Percentiles rank a stretch among this genome's conserved stretches.
These are phyloP conservation scores for Phytophthora cactorum DNA, from an alignment of 352 stramenopile species.

Conservation along the genomic window DNA sequence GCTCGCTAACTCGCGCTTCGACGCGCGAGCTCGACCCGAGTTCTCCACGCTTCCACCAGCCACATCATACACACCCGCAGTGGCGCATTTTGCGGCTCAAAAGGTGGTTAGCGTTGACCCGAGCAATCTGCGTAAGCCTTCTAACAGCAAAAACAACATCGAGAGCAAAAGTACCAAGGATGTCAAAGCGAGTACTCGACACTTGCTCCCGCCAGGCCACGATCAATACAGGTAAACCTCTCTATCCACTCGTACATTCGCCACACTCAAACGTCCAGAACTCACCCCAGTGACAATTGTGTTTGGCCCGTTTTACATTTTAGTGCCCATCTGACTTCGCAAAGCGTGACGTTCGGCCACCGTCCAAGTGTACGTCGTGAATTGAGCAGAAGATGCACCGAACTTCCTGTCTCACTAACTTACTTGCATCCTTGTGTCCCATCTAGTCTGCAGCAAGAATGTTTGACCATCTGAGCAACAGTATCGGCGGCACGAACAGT, in stretches of 20 bases:
- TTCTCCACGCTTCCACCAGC: slow-evolving; percentile 50
- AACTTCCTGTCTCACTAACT: slow-evolving; percentile 11
- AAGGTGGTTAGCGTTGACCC: slow-evolving; percentile 63
- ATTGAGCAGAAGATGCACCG: slow-evolving; percentile 12
- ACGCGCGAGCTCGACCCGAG: slow-evolving; percentile 52
- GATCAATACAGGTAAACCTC: slow-evolving; percentile 48
- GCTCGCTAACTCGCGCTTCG: slow-evolving; percentile 62
- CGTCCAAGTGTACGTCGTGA: slow-evolving; percentile 51
- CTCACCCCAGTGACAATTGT: slow-evolving; percentile 7
- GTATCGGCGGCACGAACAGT: slow-evolving; percentile 27
- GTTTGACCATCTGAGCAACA: slow-evolving; percentile 70
- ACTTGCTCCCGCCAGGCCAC: slow-evolving; percentile 32
- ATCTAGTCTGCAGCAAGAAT: slow-evolving; percentile 70
- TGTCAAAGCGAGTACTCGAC: slow-evolving; percentile 24
- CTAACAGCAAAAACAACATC: slow-evolving; percentile 7
- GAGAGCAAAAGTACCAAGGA: neutral
- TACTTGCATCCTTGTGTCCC: slow-evolving; percentile 7
- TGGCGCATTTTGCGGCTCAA: slow-evolving; percentile 45
- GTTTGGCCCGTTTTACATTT: slow-evolving; percentile 15
- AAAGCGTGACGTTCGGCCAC: slow-evolving; percentile 76
- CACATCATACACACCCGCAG: slow-evolving; percentile 48
- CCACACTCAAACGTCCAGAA: slow-evolving; percentile 20
- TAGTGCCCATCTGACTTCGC: slow-evolving; percentile 46
- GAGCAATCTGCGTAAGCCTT: slow-evolving; percentile 40
- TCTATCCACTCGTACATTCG: neutral